phyloP scores from a whole-genome alignment of 2,329 filamentous ascomycete species.

The Thermothelomyces thermophilus region DNA sequence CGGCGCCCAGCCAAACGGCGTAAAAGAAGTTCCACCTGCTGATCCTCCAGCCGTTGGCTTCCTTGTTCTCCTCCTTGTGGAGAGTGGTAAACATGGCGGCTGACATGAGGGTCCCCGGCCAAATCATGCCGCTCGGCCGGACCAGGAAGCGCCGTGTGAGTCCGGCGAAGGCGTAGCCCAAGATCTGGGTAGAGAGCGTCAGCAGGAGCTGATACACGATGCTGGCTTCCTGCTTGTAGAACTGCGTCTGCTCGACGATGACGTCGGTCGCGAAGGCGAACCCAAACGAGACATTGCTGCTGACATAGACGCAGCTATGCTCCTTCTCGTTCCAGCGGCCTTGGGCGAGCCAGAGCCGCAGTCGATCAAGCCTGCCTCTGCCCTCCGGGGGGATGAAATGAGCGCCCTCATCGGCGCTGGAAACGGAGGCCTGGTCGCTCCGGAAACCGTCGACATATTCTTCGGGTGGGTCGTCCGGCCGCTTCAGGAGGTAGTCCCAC shows the following conservation, averaged over 20 bases:
- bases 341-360: constrained; percentile 70
- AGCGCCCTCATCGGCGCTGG: constrained; percentile 14
- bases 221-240: constrained; percentile 75
- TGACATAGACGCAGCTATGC: constrained; percentile 82
- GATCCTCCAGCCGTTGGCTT: constrained; percentile 75
- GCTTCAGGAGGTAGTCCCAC: constrained; percentile 69
- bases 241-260: constrained; percentile 83
- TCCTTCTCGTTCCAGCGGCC: constrained; percentile 84
- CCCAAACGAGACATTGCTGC: constrained; percentile 82
- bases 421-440: constrained; percentile 17
- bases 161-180: constrained; percentile 82
- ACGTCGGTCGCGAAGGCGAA: constrained; percentile 87
- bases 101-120: constrained; percentile 82
- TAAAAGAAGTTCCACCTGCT: constrained; percentile 82
- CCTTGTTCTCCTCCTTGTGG: constrained; percentile 76
- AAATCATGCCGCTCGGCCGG: constrained; percentile 82
- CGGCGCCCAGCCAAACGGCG: constrained; percentile 62
- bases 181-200: constrained; percentile 77
- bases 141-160: constrained; percentile 76
- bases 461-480: constrained; percentile 47
- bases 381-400: constrained; percentile 19
- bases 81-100: constrained; percentile 84
- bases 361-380: constrained; percentile 33
- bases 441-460: constrained; percentile 40
- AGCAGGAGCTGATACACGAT: constrained; percentile 75